A percentile compares a stretch with the other conserved stretches of the same genome.
Conservation (phyloP, 176 grass and related monocot species). For the Eleusine indica region DNA sequence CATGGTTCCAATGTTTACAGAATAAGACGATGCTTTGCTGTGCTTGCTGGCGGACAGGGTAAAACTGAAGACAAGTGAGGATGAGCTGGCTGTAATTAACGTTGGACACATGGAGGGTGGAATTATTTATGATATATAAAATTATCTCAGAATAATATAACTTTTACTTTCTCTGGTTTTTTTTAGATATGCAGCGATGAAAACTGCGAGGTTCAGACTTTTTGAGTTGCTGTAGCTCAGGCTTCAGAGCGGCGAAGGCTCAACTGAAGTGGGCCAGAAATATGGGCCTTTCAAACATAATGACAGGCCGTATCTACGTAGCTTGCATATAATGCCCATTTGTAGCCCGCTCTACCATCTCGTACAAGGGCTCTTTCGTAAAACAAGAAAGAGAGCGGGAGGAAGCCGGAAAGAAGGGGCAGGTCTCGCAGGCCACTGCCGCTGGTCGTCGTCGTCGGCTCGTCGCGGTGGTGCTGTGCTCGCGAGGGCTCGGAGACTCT, state of each 20-base stretch:
- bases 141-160: not conserved
- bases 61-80: not conserved
- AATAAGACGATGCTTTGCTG: not conserved
- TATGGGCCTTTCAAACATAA: not conserved
- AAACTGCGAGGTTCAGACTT: not conserved
- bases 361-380: not conserved
- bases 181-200: too few relatives aligned
- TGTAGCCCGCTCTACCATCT: not conserved
- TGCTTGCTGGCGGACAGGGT: not conserved
- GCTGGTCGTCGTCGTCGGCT: not conserved
- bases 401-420: not conserved
- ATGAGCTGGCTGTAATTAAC: not conserved
- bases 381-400: not conserved
- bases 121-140: too few relatives aligned
- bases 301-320: not conserved
- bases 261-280: not conserved
- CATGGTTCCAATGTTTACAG: not conserved
- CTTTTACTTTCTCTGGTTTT: too few relatives aligned
- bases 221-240: not conserved
- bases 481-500: not conserved
- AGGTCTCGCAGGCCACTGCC: not conserved
- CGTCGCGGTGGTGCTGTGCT: not conserved
- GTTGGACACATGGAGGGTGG: not conserved
- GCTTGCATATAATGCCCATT: not conserved
- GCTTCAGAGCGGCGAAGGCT: not conserved